Evolutionary conservation across 1,284 basidiomycete species (phyloP), one percentile per base, ranked within the genome.

Genomic region (Fomitopsis pinicola): DNA sequence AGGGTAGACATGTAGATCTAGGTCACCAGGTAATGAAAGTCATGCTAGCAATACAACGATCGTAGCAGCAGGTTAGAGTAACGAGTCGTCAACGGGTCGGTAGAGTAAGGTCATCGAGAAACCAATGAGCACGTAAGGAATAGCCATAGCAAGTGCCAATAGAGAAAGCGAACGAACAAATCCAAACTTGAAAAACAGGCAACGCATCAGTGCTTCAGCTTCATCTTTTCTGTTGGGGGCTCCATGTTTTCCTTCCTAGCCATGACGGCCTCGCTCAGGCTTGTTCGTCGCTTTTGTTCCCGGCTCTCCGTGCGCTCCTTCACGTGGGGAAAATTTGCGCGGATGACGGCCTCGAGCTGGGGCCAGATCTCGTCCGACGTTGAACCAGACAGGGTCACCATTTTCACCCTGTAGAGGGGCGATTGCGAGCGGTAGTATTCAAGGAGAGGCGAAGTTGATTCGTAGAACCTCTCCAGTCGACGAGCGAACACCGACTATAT

Each of bases 331-430:
- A 88, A 89, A 7, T 79, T 72, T n/a, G 77, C 75, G 53, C 77
- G 76, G 17, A 95, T 76, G 22, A 84, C 75, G 38, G 74, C 74
- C 61, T 92, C 89, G 5, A 96, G 80, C 67, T 88, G 79, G 1
- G 92, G 93, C 92, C 93, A 96, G 66, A 98, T 97, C 77, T 97
- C 93, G 73, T 98, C 93, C 26, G 92, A 95, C 17, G 93, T 93
- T 64, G 82, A 79, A 5, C 96, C 96, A 30, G 82, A 78, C n/a
- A 98, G 76, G 12, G 88, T 88, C 64, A 88, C 84, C n/a, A 95
- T 79, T 9, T 81, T 80, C 44, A 77, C 65, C 61, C 60, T 42
- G 54, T 69, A 55, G 60, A 69, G 45, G 57, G 48, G 48, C 7
- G 73, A 48, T 64, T 71, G 60, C 55, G 78, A 74, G 14, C 81